Evolutionary conservation across 495 filamentous ascomycete species (phyloP).

Genomic region (Sporormia fimetaria): DNA sequence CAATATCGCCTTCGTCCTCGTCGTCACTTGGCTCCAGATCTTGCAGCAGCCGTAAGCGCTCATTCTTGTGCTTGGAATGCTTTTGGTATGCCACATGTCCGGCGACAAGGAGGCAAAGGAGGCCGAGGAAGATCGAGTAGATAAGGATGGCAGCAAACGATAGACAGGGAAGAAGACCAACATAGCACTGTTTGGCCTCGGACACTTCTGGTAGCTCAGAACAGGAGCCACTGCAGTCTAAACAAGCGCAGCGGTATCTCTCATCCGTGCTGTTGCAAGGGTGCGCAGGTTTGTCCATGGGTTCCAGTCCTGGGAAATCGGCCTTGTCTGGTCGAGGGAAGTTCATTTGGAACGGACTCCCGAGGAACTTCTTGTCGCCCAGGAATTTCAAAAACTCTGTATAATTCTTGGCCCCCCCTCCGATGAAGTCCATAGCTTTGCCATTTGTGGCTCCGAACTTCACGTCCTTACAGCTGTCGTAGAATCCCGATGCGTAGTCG

Average conservation of each 20-base stretch:
- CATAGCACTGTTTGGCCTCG: slow-evolving; percentile 57
- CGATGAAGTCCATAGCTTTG: slow-evolving; percentile 88
- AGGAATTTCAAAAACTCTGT: slow-evolving; percentile 74
- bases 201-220: slow-evolving; percentile 64
- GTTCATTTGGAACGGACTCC: slow-evolving; percentile 96
- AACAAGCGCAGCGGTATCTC: slow-evolving; percentile 77
- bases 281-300: slow-evolving; percentile 56
- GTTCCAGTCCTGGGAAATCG: slow-evolving; percentile 52
- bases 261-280: slow-evolving; percentile 81
- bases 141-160: slow-evolving; percentile 84
- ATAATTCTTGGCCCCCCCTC: slow-evolving; percentile 88
- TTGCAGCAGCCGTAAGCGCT: slow-evolving; percentile 74
- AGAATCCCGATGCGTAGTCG: slow-evolving; percentile 80
- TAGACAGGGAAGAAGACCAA: slow-evolving; percentile 77
- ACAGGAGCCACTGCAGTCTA: slow-evolving; percentile 81
- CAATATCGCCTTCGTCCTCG: slow-evolving; percentile 74
- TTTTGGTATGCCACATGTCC: slow-evolving; percentile 65
- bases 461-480: slow-evolving; percentile 94
- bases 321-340: slow-evolving; percentile 51
- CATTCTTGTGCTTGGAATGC: slow-evolving; percentile 59
- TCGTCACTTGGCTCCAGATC: slow-evolving; percentile 77
- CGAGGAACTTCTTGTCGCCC: slow-evolving; percentile 77
- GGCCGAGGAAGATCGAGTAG: slow-evolving; percentile 61
- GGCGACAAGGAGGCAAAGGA: slow-evolving; percentile 53
- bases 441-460: slow-evolving; percentile 91